These are phyloP conservation scores for Coniella lustricola DNA, from an alignment of 2,329 filamentous ascomycete genomes.

Conservation along the genomic window DNA sequence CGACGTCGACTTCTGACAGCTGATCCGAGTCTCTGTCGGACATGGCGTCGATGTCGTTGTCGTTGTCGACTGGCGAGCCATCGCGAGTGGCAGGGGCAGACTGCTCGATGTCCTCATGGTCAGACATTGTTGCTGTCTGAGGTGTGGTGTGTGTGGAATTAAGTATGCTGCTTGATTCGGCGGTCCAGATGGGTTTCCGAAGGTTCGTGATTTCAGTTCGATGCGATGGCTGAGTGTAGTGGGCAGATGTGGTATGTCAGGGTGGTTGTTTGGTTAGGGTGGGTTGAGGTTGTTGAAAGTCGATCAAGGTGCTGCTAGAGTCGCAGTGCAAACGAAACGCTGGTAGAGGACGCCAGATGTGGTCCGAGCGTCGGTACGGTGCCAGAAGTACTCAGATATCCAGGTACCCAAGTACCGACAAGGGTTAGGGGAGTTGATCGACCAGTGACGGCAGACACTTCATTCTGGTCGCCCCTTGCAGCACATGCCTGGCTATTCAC, in stretches of 20 bases:
- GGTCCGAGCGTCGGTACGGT: background rate
- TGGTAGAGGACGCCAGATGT: background rate
- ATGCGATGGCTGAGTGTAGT: background rate
- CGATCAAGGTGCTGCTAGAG: background rate
- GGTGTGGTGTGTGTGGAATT: background rate
- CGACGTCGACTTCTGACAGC: slow-evolving; percentile 62
- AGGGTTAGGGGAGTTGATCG: background rate
- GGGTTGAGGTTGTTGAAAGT: background rate
- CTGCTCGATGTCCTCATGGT: slow-evolving; percentile 13
- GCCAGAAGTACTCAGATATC: too few relatives aligned
- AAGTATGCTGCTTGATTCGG: too few relatives aligned
- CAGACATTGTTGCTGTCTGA: slow-evolving; percentile 24
- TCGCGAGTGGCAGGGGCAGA: slow-evolving; percentile 3
- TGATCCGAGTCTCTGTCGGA: slow-evolving; percentile 53
- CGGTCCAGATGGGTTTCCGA: background rate
- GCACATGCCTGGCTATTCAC: slow-evolving; percentile 2
- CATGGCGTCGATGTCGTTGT: slow-evolving; percentile 28
- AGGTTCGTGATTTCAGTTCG: background rate
- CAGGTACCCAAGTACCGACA: background rate
- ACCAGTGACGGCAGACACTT: background rate
- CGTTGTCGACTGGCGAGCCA: slow-evolving; percentile 4
- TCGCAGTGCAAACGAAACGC: background rate
- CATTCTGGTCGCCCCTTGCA: slow-evolving; percentile 1
- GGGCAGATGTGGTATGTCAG: background rate
- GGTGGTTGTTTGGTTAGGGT: background rate